Conservation (phyloP, 108 stramenopile genomes). For the Aureococcus anophagefferens region DNA sequence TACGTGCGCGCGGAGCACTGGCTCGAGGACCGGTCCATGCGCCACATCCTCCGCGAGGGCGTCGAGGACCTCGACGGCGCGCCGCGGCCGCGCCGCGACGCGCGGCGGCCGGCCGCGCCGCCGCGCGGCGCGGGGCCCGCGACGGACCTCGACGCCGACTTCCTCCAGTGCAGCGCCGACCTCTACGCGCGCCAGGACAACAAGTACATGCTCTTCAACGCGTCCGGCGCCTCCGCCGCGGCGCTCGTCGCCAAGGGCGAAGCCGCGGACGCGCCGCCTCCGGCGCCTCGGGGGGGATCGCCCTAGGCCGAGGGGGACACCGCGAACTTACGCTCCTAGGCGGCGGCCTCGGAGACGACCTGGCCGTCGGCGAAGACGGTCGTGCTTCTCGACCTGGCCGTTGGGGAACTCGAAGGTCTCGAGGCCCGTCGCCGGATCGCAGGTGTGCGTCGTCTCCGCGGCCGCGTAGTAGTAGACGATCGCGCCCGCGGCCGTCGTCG, state of each 20-base stretch:
- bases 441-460: slow-evolving; percentile 41
- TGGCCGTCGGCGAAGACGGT: slow-evolving; percentile 51
- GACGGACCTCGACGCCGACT: slow-evolving; percentile 33
- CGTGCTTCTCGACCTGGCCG: slow-evolving; percentile 36
- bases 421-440: slow-evolving; percentile 14
- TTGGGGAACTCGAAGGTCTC: slow-evolving; percentile 40
- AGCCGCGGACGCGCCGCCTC: no score
- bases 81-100: neutral
- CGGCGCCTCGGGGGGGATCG: no score
- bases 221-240: slow-evolving; percentile 31
- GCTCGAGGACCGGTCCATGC: slow-evolving; percentile 38
- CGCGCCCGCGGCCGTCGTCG: slow-evolving; percentile 24
- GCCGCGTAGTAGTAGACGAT: slow-evolving; percentile 62
- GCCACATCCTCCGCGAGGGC: slow-evolving; percentile 26
- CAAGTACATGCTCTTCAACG: slow-evolving; percentile 83
- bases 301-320: no score
- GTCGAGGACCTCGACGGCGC: slow-evolving; percentile 1
- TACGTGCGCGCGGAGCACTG: slow-evolving; percentile 41
- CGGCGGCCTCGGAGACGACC: slow-evolving; percentile 30
- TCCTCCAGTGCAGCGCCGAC: slow-evolving; percentile 76
- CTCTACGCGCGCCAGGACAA: slow-evolving; percentile 72
- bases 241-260: no score
- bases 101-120: neutral
- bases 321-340: no score
- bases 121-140: neutral